phyloP scores from a whole-genome alignment of 352 stramenopile genomes.

The Globisporangium megalacanthum region DNA sequence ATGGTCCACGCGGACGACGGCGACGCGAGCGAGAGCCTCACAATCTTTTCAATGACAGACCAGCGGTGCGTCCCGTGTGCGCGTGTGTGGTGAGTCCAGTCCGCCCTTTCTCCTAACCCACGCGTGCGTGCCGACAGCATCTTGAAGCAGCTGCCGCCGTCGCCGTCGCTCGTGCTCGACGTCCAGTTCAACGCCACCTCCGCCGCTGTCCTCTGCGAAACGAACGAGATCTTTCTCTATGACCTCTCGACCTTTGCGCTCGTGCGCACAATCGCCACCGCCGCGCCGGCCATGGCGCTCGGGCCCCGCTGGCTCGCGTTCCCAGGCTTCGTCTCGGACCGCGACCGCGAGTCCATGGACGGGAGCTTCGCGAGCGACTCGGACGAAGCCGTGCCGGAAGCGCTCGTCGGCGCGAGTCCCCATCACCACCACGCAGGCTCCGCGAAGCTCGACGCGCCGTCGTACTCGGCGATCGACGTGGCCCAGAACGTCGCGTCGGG shows the following conservation, averaged over 20 bases:
- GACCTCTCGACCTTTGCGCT: conserved; percentile 48
- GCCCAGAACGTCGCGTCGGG: conserved; percentile 85
- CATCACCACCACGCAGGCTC: conserved; percentile 9
- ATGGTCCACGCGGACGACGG: conserved; percentile 25
- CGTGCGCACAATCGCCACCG: conserved; percentile 34
- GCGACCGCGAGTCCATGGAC: conserved; percentile 20
- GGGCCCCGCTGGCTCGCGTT: conserved; percentile 69
- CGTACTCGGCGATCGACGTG: conserved; percentile 71
- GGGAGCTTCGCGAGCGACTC: conserved; percentile 30
- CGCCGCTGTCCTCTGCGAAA: conserved; percentile 63
- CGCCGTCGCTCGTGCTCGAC: conserved; percentile 62
- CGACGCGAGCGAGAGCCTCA: conserved; percentile 40
- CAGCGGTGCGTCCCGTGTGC: conserved; percentile 25
- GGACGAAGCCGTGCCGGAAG: conserved; percentile 37
- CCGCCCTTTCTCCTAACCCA: background rate
- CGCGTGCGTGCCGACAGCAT: conserved; percentile 21
- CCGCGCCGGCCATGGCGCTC: conserved; percentile 59
- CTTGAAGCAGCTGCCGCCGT: conserved; percentile 42
- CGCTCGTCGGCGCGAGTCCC: conserved; percentile 8
- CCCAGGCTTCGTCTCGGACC: conserved; percentile 30
- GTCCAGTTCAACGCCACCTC: conserved; percentile 51
- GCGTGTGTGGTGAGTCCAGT: too few species aligned
- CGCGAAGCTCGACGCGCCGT: conserved; percentile 19
- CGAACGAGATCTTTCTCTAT: conserved; percentile 58
- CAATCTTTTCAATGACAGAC: conserved; percentile 43